Percentiles rank a stretch among this genome's conserved stretches.
Evolutionary conservation across 2,329 filamentous ascomycete genomes (phyloP).

Genomic region (Penicillium nordicum): DNA sequence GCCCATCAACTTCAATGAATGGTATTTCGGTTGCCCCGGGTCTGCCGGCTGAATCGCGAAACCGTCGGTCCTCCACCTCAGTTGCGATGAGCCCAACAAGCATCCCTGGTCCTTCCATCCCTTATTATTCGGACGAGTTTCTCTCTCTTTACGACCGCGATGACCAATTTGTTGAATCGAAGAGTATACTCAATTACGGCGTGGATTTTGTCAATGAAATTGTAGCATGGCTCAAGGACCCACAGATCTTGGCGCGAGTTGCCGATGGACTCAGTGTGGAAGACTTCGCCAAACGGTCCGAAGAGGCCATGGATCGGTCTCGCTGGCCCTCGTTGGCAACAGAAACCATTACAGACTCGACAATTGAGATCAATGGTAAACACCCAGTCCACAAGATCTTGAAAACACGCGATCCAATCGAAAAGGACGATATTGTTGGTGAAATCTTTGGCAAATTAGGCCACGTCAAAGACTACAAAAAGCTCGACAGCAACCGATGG

Average conservation of each 20-base stretch:
- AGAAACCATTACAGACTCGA: constrained; percentile 51
- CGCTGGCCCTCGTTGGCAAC: constrained; percentile 52
- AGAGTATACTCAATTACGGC: constrained; percentile 74
- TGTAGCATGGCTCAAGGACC: constrained; percentile 74
- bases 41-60: constrained; percentile 60
- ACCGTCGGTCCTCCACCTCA: constrained; percentile 55
- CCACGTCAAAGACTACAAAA: constrained; percentile 69
- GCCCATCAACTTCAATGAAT: constrained; percentile 70
- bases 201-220: constrained; percentile 72
- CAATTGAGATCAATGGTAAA: constrained; percentile 50
- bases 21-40: constrained; percentile 65
- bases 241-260: constrained; percentile 64
- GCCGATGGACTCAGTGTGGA: constrained; percentile 60
- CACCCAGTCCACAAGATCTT: constrained; percentile 65
- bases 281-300: constrained; percentile 67
- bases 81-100: constrained; percentile 73
- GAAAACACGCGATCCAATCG: constrained; percentile 52
- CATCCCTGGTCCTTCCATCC: constrained; percentile 57
- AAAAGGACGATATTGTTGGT: constrained; percentile 56
- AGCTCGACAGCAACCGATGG: constrained; percentile 65
- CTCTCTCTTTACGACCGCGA: constrained; percentile 68
- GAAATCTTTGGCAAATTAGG: constrained; percentile 77
- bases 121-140: constrained; percentile 71
- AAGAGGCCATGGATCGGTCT: constrained; percentile 53
- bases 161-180: constrained; percentile 54